Percentiles rank a stretch among this genome's conserved stretches.
These are phyloP conservation scores for Solanum stenotomum DNA, from an alignment of 257 asterid species.

Conservation along the genomic window DNA sequence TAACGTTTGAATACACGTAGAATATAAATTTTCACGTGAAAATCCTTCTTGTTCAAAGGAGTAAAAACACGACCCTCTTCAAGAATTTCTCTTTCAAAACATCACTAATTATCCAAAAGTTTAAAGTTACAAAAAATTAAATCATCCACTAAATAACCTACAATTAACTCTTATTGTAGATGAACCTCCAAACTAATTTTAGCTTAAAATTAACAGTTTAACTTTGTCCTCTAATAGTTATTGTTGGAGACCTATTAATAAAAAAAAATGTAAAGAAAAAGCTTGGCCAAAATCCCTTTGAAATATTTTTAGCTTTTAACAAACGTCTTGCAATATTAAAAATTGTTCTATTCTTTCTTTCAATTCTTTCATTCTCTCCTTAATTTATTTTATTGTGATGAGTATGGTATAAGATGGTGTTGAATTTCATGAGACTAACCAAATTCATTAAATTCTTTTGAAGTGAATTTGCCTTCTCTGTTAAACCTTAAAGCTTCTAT, in stretches of 20 bases:
- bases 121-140: no score
- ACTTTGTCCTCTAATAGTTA: not conserved
- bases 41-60: not conserved
- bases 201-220: not conserved
- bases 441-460: not conserved
- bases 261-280: not conserved
- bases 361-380: not conserved
- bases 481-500: not conserved
- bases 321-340: not conserved
- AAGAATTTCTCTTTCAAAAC: not conserved
- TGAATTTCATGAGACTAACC: not conserved
- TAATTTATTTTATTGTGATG: not conserved
- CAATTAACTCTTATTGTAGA: not conserved
- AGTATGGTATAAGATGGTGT: not conserved
- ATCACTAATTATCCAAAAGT: not conserved
- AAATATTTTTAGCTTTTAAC: not conserved
- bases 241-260: not conserved
- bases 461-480: not conserved
- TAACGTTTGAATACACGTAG: not conserved
- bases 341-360: not conserved
- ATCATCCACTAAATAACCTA: not conserved
- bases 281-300: not conserved
- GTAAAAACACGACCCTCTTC: not conserved
- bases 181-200: not conserved
- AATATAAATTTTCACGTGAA: not conserved